phyloP scores from a whole-genome alignment of 2,329 filamentous ascomycete genomes.

The Talaromyces rugulosus region DNA sequence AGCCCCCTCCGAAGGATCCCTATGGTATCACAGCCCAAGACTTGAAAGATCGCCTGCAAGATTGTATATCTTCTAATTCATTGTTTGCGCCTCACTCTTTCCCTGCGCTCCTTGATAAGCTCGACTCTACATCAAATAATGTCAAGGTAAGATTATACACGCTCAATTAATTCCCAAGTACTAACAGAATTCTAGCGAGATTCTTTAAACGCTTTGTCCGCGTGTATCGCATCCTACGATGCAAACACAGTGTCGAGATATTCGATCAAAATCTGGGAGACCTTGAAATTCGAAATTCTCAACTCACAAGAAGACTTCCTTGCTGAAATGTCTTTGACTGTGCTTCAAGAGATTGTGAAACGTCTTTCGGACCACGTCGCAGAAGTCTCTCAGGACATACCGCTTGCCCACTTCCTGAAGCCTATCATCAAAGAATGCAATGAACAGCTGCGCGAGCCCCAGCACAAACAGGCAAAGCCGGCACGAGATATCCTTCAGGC shows the following conservation, averaged over 20 bases:
- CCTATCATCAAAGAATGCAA: constrained; percentile 64
- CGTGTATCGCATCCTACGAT: constrained; percentile 58
- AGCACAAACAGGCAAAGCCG: constrained; percentile 64
- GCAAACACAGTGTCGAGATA: constrained; percentile 57
- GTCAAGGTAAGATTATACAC: constrained; percentile 50
- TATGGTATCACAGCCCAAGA: constrained; percentile 67
- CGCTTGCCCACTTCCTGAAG: constrained; percentile 52
- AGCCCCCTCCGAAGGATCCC: constrained; percentile 64
- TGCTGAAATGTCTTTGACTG: constrained; percentile 55
- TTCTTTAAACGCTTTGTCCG: constrained; percentile 58
- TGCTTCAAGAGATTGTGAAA: constrained; percentile 52
- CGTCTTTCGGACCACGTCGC: constrained; percentile 48
- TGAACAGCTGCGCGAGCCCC: constrained; percentile 63
- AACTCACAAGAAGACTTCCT: constrained; percentile 64
- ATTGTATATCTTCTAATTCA: constrained; percentile 60
- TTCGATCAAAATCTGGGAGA: constrained; percentile 63
- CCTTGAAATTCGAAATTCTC: constrained; percentile 65
- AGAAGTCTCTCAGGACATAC: constrained; percentile 36
- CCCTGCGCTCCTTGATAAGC: constrained; percentile 63
- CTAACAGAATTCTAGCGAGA: constrained; percentile 48
- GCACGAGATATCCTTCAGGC: constrained; percentile 58
- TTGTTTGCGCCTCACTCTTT: constrained; percentile 64
- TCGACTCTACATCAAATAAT: constrained; percentile 65
- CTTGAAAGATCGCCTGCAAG: constrained; percentile 59
- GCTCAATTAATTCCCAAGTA: background rate